Percentiles rank a stretch among this genome's conserved stretches.
Evolutionary conservation across 2,329 filamentous ascomycete species (phyloP).

Genomic region (Colletotrichum trifolii): DNA sequence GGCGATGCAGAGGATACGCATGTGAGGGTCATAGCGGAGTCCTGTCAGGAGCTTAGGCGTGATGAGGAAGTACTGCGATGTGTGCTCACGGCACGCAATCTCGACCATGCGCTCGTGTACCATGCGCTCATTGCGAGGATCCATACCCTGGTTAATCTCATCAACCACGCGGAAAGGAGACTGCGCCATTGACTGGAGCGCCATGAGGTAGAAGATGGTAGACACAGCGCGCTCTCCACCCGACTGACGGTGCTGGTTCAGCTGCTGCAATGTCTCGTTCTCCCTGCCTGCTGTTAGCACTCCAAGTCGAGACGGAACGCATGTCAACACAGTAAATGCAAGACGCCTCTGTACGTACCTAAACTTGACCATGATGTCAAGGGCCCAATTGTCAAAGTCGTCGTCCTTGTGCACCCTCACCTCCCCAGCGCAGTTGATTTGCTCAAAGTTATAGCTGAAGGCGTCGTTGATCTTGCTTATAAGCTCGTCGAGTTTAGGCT

Average conservation of each 20-base stretch:
- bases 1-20: conserved; percentile 94
- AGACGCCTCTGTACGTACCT: conserved; percentile 63
- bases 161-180: conserved; percentile 98
- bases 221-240: conserved; percentile 96
- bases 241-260: conserved; percentile 93
- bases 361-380: conserved; percentile 96
- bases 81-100: conserved; percentile 88
- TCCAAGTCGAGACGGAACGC: background rate
- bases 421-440: conserved; percentile 94
- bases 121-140: conserved; percentile 97
- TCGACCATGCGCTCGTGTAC: conserved; percentile 98
- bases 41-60: conserved; percentile 93
- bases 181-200: conserved; percentile 90
- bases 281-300: conserved; percentile 61
- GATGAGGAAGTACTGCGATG: conserved; percentile 93
- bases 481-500: conserved; percentile 82
- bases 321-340: background rate
- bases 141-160: conserved; percentile 99
- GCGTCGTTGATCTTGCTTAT: conserved; percentile 86
- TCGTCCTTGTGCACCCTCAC: conserved; percentile 89
- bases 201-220: conserved; percentile 99
- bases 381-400: conserved; percentile 93
- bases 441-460: conserved; percentile 92
- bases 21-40: conserved; percentile 86
- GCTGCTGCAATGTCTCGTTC: conserved; percentile 82